phyloP scores from a whole-genome alignment of 2,329 filamentous ascomycete species.

The Amauroascus niger region DNA sequence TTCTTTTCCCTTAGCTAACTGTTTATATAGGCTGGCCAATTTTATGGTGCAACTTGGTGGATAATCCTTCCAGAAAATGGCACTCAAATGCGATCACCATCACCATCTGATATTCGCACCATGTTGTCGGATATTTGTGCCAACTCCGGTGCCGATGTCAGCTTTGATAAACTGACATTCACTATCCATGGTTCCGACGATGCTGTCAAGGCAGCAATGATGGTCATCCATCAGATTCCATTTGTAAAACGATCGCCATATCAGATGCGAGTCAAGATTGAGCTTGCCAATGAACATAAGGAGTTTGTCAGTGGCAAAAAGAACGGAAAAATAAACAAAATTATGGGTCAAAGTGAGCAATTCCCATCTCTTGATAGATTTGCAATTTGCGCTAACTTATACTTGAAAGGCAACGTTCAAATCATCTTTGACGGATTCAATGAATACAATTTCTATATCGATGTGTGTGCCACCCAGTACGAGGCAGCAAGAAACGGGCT shows the following conservation, averaged over 20 bases:
- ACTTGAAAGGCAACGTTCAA: slow-evolving; percentile 66
- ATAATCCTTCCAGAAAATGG: slow-evolving; percentile 65
- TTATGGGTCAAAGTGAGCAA: slow-evolving; percentile 87
- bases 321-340: slow-evolving; percentile 99
- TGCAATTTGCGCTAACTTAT: slow-evolving; percentile 17
- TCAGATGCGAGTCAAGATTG: slow-evolving; percentile 94
- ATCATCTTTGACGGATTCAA: slow-evolving; percentile 99
- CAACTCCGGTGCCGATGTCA: slow-evolving; percentile 88
- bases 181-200: slow-evolving; percentile 93
- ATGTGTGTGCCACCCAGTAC: slow-evolving; percentile 85
- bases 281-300: slow-evolving; percentile 98
- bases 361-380: slow-evolving; percentile 8
- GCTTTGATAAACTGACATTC: slow-evolving; percentile 89
- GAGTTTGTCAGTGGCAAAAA: slow-evolving; percentile 99
- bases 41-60: slow-evolving; percentile 96
- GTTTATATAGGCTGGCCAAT: slow-evolving; percentile 69
- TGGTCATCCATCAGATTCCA: slow-evolving; percentile 81
- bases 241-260: slow-evolving; percentile 81
- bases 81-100: slow-evolving; percentile 50
- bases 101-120: slow-evolving; percentile 62
- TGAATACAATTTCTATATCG: slow-evolving; percentile 99
- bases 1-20: background rate
- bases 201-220: slow-evolving; percentile 88
- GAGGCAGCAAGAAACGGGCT: slow-evolving; percentile 90
- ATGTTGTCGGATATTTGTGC: slow-evolving; percentile 95